Conservation (phyloP, 768 basidiomycete species). For the Trametes coccinea region DNA sequence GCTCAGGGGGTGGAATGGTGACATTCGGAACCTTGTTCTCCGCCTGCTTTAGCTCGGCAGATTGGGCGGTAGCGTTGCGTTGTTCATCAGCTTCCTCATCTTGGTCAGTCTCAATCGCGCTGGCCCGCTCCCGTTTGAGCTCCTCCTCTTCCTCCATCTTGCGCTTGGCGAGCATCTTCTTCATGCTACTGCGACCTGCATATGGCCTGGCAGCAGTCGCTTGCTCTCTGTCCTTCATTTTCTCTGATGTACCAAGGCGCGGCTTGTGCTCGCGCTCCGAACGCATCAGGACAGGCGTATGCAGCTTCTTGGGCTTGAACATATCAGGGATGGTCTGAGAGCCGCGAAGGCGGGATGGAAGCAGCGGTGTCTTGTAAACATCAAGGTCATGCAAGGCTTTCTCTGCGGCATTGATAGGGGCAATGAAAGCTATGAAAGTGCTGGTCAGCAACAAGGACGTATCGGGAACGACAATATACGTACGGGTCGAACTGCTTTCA, state of each 20-base stretch:
- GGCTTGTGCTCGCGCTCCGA: slow-evolving; percentile 52
- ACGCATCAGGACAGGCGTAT: slow-evolving; percentile 56
- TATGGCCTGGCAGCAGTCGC: slow-evolving; percentile 71
- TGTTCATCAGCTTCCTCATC: slow-evolving; percentile 34
- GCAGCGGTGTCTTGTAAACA: slow-evolving; percentile 75
- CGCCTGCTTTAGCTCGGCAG: slow-evolving; percentile 27
- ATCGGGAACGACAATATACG: neutral
- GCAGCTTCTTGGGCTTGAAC: slow-evolving; percentile 54
- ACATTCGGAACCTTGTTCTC: slow-evolving; percentile 21
- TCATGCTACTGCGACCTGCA: slow-evolving; percentile 76
- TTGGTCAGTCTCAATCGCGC: slow-evolving; percentile 33
- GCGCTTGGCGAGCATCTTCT: slow-evolving; percentile 67
- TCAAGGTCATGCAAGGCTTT: slow-evolving; percentile 71
- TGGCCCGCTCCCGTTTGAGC: slow-evolving; percentile 35
- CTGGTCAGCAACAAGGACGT: neutral
- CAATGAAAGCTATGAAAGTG: slow-evolving; percentile 11
- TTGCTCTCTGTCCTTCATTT: slow-evolving; percentile 36
- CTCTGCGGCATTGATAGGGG: slow-evolving; percentile 56
- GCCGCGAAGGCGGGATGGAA: slow-evolving; percentile 59
- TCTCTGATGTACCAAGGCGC: slow-evolving; percentile 44
- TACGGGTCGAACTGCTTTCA: slow-evolving; percentile 13
- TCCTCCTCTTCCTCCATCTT: slow-evolving; percentile 57
- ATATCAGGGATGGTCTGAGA: slow-evolving; percentile 55
- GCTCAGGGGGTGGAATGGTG: slow-evolving; percentile 25
- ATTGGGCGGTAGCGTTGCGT: slow-evolving; percentile 26